Evolutionary conservation across 129 eudicot genomes (phyloP).

Genomic region (Centrapalus pauciflorus): DNA sequence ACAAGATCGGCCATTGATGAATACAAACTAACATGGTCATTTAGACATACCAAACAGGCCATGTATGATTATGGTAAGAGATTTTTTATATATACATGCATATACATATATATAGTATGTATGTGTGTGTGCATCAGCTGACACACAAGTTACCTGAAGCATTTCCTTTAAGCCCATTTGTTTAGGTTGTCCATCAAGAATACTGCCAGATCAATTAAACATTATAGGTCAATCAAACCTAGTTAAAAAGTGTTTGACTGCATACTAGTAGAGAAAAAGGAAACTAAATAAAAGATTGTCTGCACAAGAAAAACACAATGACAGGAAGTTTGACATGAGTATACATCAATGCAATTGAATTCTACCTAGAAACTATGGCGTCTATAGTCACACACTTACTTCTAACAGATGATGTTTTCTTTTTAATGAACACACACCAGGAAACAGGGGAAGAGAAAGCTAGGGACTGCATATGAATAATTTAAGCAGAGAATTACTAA

Average conservation of each 20-base stretch:
- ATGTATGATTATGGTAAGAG: not conserved
- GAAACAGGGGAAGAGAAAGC: not conserved
- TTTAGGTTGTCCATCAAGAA: constrained; percentile 89
- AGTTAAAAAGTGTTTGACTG: constrained; percentile 5
- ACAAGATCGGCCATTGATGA: not conserved
- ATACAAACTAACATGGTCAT: not conserved
- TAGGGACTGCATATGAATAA: not conserved
- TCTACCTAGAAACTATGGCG: not conserved
- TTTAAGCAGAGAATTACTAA: not conserved
- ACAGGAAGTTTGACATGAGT: not conserved
- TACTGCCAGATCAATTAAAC: constrained; percentile 40
- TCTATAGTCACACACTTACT: no score
- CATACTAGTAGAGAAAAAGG: not conserved
- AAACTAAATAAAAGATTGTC: not conserved
- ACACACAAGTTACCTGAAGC: constrained; percentile 57
- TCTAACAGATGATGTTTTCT: no score
- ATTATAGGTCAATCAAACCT: not conserved
- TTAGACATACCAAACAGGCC: not conserved
- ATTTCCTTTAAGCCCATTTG: constrained; percentile 90
- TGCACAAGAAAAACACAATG: not conserved
- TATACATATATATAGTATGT: no score
- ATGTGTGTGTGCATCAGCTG: constrained; percentile 4
- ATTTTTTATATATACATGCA: no score
- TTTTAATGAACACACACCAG: no score
- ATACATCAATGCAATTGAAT: not conserved